A percentile compares a stretch with the other conserved stretches of the same genome.
phyloP scores from a whole-genome alignment of 768 basidiomycete genomes.

The Galerina sulciceps region DNA sequence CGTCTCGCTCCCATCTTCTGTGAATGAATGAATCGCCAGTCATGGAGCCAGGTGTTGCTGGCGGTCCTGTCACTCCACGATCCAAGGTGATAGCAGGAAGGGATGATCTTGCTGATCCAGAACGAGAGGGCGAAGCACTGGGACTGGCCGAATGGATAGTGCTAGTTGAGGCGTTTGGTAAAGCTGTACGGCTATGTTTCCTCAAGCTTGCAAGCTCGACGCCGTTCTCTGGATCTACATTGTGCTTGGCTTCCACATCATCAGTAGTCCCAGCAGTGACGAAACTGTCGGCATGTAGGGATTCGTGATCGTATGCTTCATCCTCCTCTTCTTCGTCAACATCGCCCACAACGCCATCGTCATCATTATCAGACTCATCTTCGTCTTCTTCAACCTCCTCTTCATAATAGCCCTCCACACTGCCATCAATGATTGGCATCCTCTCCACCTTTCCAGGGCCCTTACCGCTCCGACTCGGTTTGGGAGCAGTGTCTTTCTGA shows the following conservation, averaged over 20 bases:
- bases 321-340: conserved; percentile 29
- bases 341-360: conserved; percentile 27
- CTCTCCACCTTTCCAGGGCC: conserved; percentile 25
- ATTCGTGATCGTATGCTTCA: conserved; percentile 41
- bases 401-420: conserved; percentile 36
- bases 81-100: neutral
- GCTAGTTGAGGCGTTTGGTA: neutral
- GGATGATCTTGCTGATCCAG: conserved; percentile 8
- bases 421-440: conserved; percentile 46
- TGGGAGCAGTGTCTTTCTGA: conserved; percentile 13
- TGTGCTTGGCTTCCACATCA: conserved; percentile 1
- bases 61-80: neutral
- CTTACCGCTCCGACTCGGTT: conserved; percentile 6
- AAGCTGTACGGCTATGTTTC: neutral
- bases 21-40: conserved; percentile 56
- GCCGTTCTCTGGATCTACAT: conserved; percentile 9
- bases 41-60: conserved; percentile 13
- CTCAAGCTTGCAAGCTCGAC: conserved; percentile 14
- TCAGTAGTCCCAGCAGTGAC: conserved; percentile 47
- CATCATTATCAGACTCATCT: conserved; percentile 31
- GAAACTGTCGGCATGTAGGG: conserved; percentile 61
- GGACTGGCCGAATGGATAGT: neutral
- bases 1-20: conserved; percentile 53
- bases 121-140: conserved; percentile 5
- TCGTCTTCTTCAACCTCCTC: conserved; percentile 22